A percentile compares a stretch with the other conserved stretches of the same genome.
Evolutionary conservation across 1,139 yeast genomes (phyloP).

Genomic region (Blastobotrys malaysiensis): DNA sequence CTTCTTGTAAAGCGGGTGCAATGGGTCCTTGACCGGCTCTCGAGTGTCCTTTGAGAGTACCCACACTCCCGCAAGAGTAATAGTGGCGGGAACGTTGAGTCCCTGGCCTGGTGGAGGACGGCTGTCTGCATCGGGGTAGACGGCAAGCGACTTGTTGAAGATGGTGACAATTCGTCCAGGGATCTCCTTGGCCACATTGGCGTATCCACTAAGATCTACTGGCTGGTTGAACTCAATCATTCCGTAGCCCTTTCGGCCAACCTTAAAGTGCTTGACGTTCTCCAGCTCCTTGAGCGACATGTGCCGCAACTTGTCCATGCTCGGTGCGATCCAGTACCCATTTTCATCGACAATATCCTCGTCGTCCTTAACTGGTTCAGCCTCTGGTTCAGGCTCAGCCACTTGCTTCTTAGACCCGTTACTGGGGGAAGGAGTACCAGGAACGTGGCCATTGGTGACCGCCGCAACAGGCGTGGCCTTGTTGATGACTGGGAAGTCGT

Average conservation of each 20-base stretch:
- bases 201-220: slow-evolving; percentile 70
- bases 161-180: slow-evolving; percentile 63
- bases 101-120: slow-evolving; percentile 78
- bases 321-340: slow-evolving; percentile 87
- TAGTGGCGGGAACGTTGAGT: slow-evolving; percentile 66
- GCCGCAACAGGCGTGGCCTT: background rate
- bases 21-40: slow-evolving; percentile 71
- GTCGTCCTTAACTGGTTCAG: slow-evolving; percentile 24
- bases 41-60: slow-evolving; percentile 71
- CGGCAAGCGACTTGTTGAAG: slow-evolving; percentile 53
- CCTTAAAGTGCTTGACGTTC: slow-evolving; percentile 56
- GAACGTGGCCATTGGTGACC: background rate
- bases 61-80: slow-evolving; percentile 72
- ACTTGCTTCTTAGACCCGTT: background rate
- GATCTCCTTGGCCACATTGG: slow-evolving; percentile 48
- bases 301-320: slow-evolving; percentile 54
- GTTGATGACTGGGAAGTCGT: background rate
- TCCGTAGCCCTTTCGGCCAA: slow-evolving; percentile 82
- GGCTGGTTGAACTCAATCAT: slow-evolving; percentile 69
- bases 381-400: background rate
- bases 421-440: background rate
- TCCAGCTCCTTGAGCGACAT: slow-evolving; percentile 61
- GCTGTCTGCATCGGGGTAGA: slow-evolving; percentile 66
- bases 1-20: slow-evolving; percentile 61
- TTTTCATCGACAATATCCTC: slow-evolving; percentile 48